Base-by-base conservation (phyloP, 2,329 filamentous ascomycete genomes). In the Sarocladiaceae sp. region DNA sequence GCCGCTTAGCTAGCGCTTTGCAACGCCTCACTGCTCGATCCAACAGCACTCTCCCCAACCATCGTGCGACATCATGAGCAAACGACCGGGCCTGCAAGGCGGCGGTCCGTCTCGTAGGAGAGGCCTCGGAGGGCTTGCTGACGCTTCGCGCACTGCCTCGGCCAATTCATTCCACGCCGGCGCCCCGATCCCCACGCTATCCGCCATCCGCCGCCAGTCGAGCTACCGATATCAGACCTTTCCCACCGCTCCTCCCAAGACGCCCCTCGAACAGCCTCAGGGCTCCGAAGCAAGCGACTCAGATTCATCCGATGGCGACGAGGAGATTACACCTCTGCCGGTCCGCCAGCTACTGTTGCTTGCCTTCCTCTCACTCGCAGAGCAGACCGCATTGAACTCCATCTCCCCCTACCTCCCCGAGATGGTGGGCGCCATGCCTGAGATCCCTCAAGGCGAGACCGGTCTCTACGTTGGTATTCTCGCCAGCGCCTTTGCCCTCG, bases 351-450 rank as follows among this genome's bases (percentile, higher is more conserved):
- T 98, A 48, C 75, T 82, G 4, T 78, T 97, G 11, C 71, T 98
- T 26, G 91, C 91, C 1, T 69, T 96, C 51, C 86, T 98, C 48
- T 90, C 90, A 6, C 74, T 98, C 18, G 85, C 87, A 44, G 93
- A 98, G 61, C 93, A 98, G 70, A 97, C 91, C 0, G 93, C 93
- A 1, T 76, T 98, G 58, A 98, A 98, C 64, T 95, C 89, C 18
- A 96, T 98, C 57, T 86, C 85, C 10, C 93, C 93, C 1, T 98
- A 98, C 63, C 78, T 98, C 2, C 93, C 93, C 1, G 80, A 89
- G 54, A 97, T 98, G 91, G 83, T 90, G 2, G 78, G 80, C 18
- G 82, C 80, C 1, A 97, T 97, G 60, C 85, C 88, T 1, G 87
- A 87, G 49, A 83, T 96, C 16, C 76, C 84, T 16, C 65, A 74